Evolutionary conservation across 2,329 filamentous ascomycete genomes (phyloP).

Genomic region (Colletotrichum sp.): DNA sequence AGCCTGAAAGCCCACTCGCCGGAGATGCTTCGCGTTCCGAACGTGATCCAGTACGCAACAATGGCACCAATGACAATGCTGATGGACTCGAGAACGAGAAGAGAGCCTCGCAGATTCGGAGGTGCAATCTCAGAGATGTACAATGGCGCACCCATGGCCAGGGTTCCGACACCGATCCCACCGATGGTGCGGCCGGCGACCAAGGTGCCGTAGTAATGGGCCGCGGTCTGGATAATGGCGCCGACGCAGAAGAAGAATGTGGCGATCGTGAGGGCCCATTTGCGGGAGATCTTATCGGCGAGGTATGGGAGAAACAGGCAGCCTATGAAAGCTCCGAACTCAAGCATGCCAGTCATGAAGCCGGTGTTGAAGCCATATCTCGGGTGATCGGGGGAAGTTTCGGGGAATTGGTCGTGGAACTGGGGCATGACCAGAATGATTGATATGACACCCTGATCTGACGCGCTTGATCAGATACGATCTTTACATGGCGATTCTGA

Average conservation of each 20-base stretch:
- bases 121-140: constrained; percentile 38
- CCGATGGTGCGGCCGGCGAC: constrained; percentile 32
- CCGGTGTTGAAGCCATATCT: constrained; percentile 35
- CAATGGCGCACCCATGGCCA: constrained; percentile 32
- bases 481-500: too few relatives aligned
- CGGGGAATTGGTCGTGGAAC: constrained; percentile 43
- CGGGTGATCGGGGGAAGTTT: constrained; percentile 22
- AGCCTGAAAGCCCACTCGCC: constrained; percentile 48
- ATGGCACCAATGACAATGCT: constrained; percentile 57
- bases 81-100: constrained; percentile 55
- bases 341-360: constrained; percentile 47
- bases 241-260: constrained; percentile 45
- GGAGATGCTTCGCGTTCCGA: constrained; percentile 49
- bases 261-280: constrained; percentile 43
- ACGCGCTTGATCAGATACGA: background rate
- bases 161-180: constrained; percentile 32
- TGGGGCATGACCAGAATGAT: constrained; percentile 50
- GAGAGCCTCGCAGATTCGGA: constrained; percentile 40
- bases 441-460: constrained; percentile 39
- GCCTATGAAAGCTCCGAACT: constrained; percentile 42
- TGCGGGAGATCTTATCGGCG: constrained; percentile 46
- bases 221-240: constrained; percentile 40
- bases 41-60: constrained; percentile 59
- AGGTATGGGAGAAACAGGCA: constrained; percentile 38
- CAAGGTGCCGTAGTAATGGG: constrained; percentile 28